Evolutionary conservation across 2,329 filamentous ascomycete genomes (phyloP).

Genomic region (Pezicula rhizophila): DNA sequence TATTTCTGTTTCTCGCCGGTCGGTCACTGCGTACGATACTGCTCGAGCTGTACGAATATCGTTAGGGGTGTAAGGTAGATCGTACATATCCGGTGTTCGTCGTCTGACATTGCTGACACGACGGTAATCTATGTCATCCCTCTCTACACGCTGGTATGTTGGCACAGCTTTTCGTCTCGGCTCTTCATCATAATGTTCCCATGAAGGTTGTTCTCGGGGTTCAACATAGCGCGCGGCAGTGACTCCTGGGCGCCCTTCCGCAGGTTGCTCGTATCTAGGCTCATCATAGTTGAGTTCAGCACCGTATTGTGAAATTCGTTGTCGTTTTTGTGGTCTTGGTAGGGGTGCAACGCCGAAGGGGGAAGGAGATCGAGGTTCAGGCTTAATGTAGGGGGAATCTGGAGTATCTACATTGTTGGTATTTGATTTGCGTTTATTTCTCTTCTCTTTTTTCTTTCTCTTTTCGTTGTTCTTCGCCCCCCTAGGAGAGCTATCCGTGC

Average conservation of each 20-base stretch:
- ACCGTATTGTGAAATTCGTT: conserved; percentile 39
- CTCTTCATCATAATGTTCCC: conserved; percentile 16
- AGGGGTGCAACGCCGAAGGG: conserved; percentile 48
- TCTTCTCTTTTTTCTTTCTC: conserved; percentile 46
- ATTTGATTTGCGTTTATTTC: conserved; percentile 45
- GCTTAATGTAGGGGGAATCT: conserved; percentile 52
- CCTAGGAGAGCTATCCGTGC: conserved; percentile 55
- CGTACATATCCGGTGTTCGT: conserved; percentile 21
- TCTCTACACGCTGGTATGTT: conserved; percentile 20
- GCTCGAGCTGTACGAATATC: conserved; percentile 20
- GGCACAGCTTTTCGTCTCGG: conserved; percentile 19
- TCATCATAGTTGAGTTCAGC: conserved; percentile 39
- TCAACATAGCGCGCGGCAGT: conserved; percentile 14
- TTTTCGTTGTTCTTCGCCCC: conserved; percentile 40
- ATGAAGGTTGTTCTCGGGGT: conserved; percentile 11
- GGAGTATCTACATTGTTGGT: conserved; percentile 32
- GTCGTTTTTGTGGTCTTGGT: conserved; percentile 50
- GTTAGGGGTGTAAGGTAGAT: conserved; percentile 18
- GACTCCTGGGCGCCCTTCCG: conserved; percentile 12
- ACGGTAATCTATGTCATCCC: conserved; percentile 21
- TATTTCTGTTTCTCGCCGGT: conserved; percentile 21
- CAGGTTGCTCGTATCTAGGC: conserved; percentile 36
- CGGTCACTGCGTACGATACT: conserved; percentile 19
- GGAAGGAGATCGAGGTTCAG: conserved; percentile 59
- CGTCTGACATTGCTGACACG: conserved; percentile 16